Evolutionary conservation across 1,284 basidiomycete species (phyloP), one percentile per base, ranked within the genome.

Genomic region (Sparassis latifolia): DNA sequence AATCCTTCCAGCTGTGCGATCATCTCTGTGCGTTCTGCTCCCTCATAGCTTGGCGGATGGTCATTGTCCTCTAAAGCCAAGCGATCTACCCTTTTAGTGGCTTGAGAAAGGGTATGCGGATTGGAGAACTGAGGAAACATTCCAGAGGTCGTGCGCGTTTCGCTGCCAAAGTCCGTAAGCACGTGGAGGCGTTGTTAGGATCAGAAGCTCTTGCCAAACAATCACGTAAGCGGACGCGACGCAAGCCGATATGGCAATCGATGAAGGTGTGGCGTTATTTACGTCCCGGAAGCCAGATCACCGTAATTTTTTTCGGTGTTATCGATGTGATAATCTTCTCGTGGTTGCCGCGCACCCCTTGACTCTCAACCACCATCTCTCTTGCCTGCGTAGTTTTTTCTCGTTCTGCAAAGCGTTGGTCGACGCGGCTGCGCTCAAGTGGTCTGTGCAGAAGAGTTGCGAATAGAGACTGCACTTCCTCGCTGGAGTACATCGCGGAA

Each of bases 1-100:
- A 64, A 55, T 33, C 49, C 55, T 35, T 65, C 61, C 12, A 66
- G 55, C 4, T 59, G 52, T 5, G 53, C 50, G n/a, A 62, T 50
- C 47, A 64, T 52, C 12, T 48, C 54, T 5, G 6, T 27, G 39
- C 42, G 28, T 12, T 42, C 10, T 7, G 40, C 40, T 6, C 7
- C 28, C 10, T 27, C 5, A 12, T 20, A 20, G 20, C 20, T 20
- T 20, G 20, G 20, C 20, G 20, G 20, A 20, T 20, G 20, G 20
- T 20, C 20, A 20, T 20, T 20, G 20, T 20, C 20, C 20, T 20
- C 20, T 20, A 20, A 20, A 20, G 20, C 20, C 20, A 20, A 20
- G 20, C 20, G 20, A 20, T 20, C 20, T 20, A 20, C 28, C 10
- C 6, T 10, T 42, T 42, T 6, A 6, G 28, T 10, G n/a, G 28